Evolutionary conservation across 345 rosid species (phyloP), one percentile per base, ranked within the genome.

Genomic region (Hypericum perforatum): DNA sequence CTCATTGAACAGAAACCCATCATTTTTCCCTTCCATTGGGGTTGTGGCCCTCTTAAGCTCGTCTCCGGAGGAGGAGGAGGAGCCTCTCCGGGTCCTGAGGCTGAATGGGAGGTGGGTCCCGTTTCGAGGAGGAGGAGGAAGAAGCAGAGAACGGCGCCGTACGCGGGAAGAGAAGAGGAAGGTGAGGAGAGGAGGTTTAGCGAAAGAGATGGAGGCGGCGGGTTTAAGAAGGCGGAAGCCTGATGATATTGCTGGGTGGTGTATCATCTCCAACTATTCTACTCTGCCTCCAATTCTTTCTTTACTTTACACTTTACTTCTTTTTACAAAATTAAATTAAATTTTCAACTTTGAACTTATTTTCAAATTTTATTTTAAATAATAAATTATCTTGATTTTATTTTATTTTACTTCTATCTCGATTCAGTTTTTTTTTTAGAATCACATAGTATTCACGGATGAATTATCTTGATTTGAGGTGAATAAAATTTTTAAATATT

Each of bases 1-100:
- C 69, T 78, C 82, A 60, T 88, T 92, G 66, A 85, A 88, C 74
- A 86, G 86, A 46, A 69, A 74, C 37, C 15, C 10, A 46, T 5
- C 22, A 5, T 2, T 9, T 13, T 75, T 57, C 46, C 36, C 73
- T 41, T 80, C 89, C 82, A 78, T 76, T 3, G 72, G 37, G 10
- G 51, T 64, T 61, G 57, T n/a, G 9, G 59, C 56, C 54, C 36
- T 41, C 11, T 46, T 11, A 2, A 11, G 61, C 3, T 52, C 63
- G 45, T 60, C 57, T 11, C 56, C 57, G 37, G 65, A 76, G 39
- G 49, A 63, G 22, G 54, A 75, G 48, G 63, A 69, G 40, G 56
- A 55, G 49, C 49, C 78, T 45, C 65, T 74, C 57, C 83, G 69
- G 57, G 65, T 69, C 43, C 75, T 15, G 48, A 68, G 55, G 12